Conservation (phyloP, 441 rosid species). For the Bocquillonia castaneifolia region DNA sequence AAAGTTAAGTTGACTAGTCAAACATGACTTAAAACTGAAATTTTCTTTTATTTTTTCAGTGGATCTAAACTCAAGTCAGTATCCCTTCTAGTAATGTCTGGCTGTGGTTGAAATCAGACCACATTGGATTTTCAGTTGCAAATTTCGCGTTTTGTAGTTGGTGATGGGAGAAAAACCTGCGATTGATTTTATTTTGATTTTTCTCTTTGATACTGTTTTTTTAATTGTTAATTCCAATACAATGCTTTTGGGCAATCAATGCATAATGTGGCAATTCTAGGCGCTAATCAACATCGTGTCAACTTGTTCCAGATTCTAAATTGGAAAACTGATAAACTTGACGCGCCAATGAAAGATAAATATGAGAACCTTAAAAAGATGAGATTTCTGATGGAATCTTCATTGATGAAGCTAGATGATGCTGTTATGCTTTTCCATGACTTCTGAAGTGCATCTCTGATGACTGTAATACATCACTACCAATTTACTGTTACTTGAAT, state of each 20-base stretch:
- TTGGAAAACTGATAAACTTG: conserved; percentile 38
- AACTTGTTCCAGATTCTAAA: conserved; percentile 39
- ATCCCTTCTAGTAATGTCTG: neutral
- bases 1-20: too few species aligned
- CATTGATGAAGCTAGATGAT: conserved; percentile 64
- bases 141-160: too few species aligned
- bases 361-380: conserved; percentile 33
- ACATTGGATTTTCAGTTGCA: neutral
- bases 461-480: neutral
- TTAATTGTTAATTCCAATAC: neutral
- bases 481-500: neutral
- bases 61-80: neutral
- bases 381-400: conserved; percentile 42
- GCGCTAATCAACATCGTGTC: neutral
- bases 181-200: neutral
- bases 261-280: neutral
- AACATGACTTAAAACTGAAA: too few species aligned
- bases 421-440: conserved; percentile 75
- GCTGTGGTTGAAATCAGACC: neutral
- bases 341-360: conserved; percentile 32
- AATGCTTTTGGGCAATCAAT: neutral
- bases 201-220: neutral
- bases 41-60: neutral
- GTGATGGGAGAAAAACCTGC: neutral
- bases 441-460: conserved; percentile 36